Evolutionary conservation across 768 basidiomycete genomes (phyloP), one percentile per base, ranked within the genome.

Genomic region (Vararia minispora): DNA sequence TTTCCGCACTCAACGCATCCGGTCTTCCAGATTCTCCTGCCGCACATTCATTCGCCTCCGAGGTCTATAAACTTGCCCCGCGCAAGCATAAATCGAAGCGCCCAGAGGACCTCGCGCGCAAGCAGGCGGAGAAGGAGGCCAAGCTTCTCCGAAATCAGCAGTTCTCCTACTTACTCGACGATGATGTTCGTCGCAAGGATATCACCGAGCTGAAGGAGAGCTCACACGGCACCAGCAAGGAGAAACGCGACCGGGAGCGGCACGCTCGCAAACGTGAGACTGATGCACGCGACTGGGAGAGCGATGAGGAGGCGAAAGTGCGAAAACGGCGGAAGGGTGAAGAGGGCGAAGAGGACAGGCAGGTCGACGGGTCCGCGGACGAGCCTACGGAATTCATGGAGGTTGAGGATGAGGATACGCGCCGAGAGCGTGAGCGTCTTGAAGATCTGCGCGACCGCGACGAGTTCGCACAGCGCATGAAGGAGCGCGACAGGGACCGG

Each of bases 381-480:
- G 63, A 66, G 33, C 42, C 56, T 11, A 54, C 50, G 10, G 62
- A 61, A 28, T 58, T 57, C 28, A 50, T 68, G 36, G 75, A 76
- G 25, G 36, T 58, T 8, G 85, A 94, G 58, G 90, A 88, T 40
- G 79, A 83, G 49, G 80, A 76, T 0, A 62, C 59, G 18, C 68
- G 79, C 34, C 72, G 54, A 48, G 90, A 89, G 59, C 63, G 74
- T 26, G 82, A 92, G 52, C 69, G 87, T 17, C 39, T 76, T 33
- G 74, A 82, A 52, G 95, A 99, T 49, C 43, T 86, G 14, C 68
- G 72, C 45, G 94, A 95, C 44, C 69, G 95, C 43, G 95, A 99
- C 57, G 94, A 80, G 12, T 95, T 99, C 49, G 83, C 94, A 4
- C 81, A 88, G 44, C 79, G 95, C 4, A 72, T 99, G 45, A 74